These are phyloP conservation scores for Agrostemma githago DNA, from an alignment of 148 eudicot species.

Conservation along the genomic window DNA sequence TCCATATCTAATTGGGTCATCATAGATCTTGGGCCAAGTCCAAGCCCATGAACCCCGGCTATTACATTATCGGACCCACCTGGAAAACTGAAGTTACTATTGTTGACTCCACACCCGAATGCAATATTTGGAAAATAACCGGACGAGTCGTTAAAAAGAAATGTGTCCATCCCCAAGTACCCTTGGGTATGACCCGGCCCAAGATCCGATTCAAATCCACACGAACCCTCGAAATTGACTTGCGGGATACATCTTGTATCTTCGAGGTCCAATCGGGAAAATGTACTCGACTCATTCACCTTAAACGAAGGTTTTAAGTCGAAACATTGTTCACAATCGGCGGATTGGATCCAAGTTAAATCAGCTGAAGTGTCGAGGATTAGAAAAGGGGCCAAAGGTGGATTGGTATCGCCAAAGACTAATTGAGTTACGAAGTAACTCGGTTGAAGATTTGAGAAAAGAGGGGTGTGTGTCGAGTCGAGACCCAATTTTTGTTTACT, in stretches of 20 bases:
- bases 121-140: not conserved
- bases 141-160: not conserved
- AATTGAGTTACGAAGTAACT: conserved; percentile 12
- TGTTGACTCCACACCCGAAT: conserved; percentile 21
- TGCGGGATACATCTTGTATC: conserved; percentile 11
- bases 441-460: not conserved
- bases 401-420: not conserved
- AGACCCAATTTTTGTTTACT: not conserved
- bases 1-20: conserved; percentile 8
- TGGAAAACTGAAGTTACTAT: not conserved
- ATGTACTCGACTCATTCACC: not conserved
- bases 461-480: not conserved
- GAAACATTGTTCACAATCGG: conserved; percentile 13
- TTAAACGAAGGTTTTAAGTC: not conserved
- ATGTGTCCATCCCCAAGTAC: conserved; percentile 14
- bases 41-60: conserved; percentile 15
- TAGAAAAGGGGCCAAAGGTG: not conserved
- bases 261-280: not conserved
- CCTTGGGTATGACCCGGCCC: not conserved
- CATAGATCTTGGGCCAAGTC: conserved; percentile 15
- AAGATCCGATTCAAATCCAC: not conserved
- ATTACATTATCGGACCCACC: not conserved
- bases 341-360: conserved; percentile 18
- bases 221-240: not conserved
- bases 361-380: conserved; percentile 8